These are phyloP conservation scores for Claviceps spartinae DNA, from an alignment of 2,329 filamentous ascomycete genomes.

Conservation along the genomic window DNA sequence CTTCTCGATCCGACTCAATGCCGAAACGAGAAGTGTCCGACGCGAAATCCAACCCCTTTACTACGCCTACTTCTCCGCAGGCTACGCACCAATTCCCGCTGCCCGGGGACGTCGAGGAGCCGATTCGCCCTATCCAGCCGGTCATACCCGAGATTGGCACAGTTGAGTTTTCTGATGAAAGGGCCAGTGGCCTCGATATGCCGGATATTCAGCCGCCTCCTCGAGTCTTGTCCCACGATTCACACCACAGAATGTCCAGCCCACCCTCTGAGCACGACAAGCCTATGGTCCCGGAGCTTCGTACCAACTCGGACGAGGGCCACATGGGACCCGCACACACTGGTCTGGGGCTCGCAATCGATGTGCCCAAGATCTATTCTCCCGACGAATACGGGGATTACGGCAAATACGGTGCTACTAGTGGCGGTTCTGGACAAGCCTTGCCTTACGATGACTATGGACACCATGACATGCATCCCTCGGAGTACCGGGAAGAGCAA, in stretches of 20 bases:
- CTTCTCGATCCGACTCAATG: conserved; percentile 28
- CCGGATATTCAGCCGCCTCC: conserved; percentile 18
- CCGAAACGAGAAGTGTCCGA: conserved; percentile 24
- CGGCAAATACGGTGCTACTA: conserved; percentile 5
- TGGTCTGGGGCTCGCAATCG: conserved; percentile 23
- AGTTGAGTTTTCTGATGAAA: conserved; percentile 18
- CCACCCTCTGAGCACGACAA: conserved; percentile 8
- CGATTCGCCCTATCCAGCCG: conserved; percentile 18
- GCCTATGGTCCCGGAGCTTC: conserved; percentile 8
- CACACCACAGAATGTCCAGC: conserved; percentile 12
- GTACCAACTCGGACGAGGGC: conserved; percentile 6
- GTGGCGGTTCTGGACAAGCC: conserved; percentile 3
- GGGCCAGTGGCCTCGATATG: conserved; percentile 11
- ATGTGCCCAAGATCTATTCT: conserved; percentile 19
- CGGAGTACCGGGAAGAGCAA: conserved; percentile 18
- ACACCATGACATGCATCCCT: conserved; percentile 16
- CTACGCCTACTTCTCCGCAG: conserved; percentile 19
- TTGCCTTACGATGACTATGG: conserved; percentile 7
- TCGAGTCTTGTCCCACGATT: conserved; percentile 16
- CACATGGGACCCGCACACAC: conserved; percentile 11
- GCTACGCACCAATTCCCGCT: conserved; percentile 12
- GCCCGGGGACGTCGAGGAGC: conserved; percentile 12
- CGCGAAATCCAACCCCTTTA: conserved; percentile 23
- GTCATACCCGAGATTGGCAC: conserved; percentile 27
- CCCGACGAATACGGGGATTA: conserved; percentile 6